These are phyloP conservation scores for Dioszegia hungarica DNA, from an alignment of 768 basidiomycete genomes.

Conservation along the genomic window DNA sequence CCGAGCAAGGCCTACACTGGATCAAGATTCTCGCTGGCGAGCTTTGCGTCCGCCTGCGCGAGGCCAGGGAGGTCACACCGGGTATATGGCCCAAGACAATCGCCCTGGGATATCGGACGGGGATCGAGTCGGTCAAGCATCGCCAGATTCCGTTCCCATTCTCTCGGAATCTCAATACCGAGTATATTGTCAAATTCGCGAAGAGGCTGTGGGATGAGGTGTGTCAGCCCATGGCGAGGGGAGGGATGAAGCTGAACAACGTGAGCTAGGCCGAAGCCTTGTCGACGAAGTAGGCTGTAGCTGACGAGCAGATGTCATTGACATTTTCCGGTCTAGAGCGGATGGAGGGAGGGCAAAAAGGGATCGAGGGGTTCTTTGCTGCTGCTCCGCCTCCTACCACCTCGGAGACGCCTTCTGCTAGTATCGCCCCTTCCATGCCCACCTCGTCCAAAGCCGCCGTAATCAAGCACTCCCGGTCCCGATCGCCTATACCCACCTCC, in stretches of 20 bases:
- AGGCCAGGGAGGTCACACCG: constrained; percentile 67
- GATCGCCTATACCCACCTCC: constrained; percentile 6
- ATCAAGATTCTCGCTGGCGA: constrained; percentile 86
- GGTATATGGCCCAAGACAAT: constrained; percentile 90
- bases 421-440: not conserved
- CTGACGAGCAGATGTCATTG: constrained; percentile 33
- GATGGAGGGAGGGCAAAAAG: constrained; percentile 63
- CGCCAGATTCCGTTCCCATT: constrained; percentile 87
- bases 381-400: constrained; percentile 19
- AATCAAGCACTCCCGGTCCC: constrained; percentile 19
- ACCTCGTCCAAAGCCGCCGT: not conserved
- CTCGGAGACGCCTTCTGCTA: too few relatives aligned
- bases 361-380: constrained; percentile 81
- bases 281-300: not conserved
- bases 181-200: constrained; percentile 68
- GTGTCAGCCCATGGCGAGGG: constrained; percentile 54
- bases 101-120: constrained; percentile 71
- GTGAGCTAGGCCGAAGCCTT: constrained; percentile 51
- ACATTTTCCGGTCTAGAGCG: constrained; percentile 41
- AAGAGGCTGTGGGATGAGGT: constrained; percentile 83
- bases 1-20: constrained; percentile 80
- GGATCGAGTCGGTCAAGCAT: constrained; percentile 63
- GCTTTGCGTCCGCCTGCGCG: constrained; percentile 73
- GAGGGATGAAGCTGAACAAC: constrained; percentile 62
- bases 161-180: constrained; percentile 65